Conservation (phyloP, 78 protist genomes). For the Bigelowiella natans region DNA sequence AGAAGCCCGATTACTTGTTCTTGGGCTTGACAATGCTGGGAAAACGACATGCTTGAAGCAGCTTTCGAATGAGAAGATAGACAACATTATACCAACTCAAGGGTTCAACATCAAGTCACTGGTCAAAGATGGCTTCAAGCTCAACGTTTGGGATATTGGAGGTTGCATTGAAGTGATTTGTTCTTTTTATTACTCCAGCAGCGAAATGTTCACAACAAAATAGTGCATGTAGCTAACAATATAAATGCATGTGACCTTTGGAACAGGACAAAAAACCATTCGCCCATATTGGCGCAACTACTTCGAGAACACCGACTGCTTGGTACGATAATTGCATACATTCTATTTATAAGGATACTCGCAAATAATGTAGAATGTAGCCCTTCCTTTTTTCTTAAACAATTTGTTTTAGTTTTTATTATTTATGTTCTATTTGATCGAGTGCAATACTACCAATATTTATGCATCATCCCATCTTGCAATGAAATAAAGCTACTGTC, state of each 20-base stretch:
- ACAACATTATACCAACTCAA: slow-evolving; percentile 65
- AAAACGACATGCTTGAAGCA: slow-evolving; percentile 32
- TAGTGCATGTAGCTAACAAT: neutral
- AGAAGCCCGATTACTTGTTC: slow-evolving; percentile 59
- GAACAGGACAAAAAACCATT: slow-evolving; percentile 55
- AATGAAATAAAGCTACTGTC: no score
- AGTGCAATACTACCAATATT: neutral
- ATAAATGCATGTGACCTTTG: neutral
- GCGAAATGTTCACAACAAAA: neutral
- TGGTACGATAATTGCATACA: neutral
- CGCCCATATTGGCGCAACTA: slow-evolving; percentile 79
- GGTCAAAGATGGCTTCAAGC: slow-evolving; percentile 49
- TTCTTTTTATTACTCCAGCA: neutral
- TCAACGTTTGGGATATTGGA: slow-evolving; percentile 82
- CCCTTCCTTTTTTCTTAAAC: neutral
- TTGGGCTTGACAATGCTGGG: slow-evolving; percentile 80
- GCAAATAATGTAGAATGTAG: neutral
- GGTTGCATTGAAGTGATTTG: slow-evolving; percentile 13
- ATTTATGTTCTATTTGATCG: neutral
- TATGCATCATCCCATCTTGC: no score
- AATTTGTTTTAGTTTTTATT: neutral
- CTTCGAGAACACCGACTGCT: slow-evolving; percentile 52
- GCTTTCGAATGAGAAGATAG: slow-evolving; percentile 31
- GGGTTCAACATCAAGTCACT: slow-evolving; percentile 78
- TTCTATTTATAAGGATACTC: neutral